Evolutionary conservation across 352 stramenopile species (phyloP).

Genomic region (Phytopythium sindhum): DNA sequence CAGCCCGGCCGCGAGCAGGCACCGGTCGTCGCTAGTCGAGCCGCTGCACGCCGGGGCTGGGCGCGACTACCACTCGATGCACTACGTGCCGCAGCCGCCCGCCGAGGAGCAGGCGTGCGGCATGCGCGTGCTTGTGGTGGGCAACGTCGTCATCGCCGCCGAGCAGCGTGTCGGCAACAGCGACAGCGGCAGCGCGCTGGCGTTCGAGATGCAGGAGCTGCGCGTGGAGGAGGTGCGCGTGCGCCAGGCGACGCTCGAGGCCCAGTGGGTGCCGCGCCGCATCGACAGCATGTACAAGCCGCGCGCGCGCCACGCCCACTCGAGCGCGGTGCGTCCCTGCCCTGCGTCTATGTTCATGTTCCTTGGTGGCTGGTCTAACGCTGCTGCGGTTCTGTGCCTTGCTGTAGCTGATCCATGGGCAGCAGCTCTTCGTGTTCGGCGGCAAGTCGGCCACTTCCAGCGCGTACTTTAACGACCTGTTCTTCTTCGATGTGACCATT

Average conservation of each 20-base stretch:
- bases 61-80: constrained; percentile 71
- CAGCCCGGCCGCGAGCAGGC: neutral
- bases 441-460: constrained; percentile 49
- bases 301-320: constrained; percentile 49
- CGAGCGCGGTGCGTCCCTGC: constrained; percentile 41
- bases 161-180: constrained; percentile 7
- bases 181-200: constrained; percentile 8
- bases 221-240: constrained; percentile 63
- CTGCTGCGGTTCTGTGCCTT: neutral
- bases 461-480: constrained; percentile 67
- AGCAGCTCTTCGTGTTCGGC: constrained; percentile 68
- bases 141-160: constrained; percentile 51
- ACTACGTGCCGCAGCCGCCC: constrained; percentile 46
- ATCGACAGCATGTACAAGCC: constrained; percentile 64
- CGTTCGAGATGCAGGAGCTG: constrained; percentile 49
- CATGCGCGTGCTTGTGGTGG: constrained; percentile 58
- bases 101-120: constrained; percentile 32
- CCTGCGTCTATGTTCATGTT: neutral
- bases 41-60: constrained; percentile 19
- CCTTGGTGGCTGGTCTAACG: neutral
- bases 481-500: constrained; percentile 64
- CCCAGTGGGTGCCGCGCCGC: constrained; percentile 40
- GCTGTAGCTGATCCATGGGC: constrained; percentile 41
- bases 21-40: constrained; percentile 6
- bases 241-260: constrained; percentile 41